Conservation (phyloP, 371 early-diverging fungal species). For the Saksenaea oblongispora region DNA sequence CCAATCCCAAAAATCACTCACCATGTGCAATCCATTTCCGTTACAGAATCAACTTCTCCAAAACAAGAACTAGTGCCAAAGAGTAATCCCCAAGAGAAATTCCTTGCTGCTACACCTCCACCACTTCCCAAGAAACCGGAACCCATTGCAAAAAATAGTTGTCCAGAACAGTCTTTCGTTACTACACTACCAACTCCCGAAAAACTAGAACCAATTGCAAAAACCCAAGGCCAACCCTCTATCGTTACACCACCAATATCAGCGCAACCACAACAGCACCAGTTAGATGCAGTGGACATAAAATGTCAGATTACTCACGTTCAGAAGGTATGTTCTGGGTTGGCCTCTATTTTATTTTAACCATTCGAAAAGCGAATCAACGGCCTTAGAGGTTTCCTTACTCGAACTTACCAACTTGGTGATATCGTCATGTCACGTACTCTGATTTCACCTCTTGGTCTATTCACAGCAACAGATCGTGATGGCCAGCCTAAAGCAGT, state of each 20-base stretch:
- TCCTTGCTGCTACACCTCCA: too few relatives aligned
- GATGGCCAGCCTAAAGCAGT: slow-evolving; percentile 22
- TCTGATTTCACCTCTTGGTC: slow-evolving; percentile 11
- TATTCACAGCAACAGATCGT: slow-evolving; percentile 21
- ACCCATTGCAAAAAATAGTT: too few relatives aligned
- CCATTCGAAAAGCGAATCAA: slow-evolving; percentile 14
- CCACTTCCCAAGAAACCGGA: too few relatives aligned
- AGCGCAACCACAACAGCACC: not conserved
- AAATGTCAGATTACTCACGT: slow-evolving; percentile 13
- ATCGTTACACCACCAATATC: slow-evolving; percentile 14
- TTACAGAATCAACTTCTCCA: too few relatives aligned
- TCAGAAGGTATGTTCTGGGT: slow-evolving; percentile 16
- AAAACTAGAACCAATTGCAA: not conserved
- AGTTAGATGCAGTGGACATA: not conserved
- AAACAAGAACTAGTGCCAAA: too few relatives aligned
- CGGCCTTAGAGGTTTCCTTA: slow-evolving; percentile 22
- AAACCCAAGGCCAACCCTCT: not conserved
- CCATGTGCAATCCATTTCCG: too few relatives aligned
- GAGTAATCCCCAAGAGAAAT: too few relatives aligned
- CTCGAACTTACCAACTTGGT: slow-evolving; percentile 26
- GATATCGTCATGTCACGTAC: slow-evolving; percentile 20
- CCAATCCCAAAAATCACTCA: not conserved
- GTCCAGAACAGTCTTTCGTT: too few relatives aligned
- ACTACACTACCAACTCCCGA: not conserved
- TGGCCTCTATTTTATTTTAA: not conserved